phyloP scores from a whole-genome alignment of 306 rosid species.

The Inga laurina region DNA sequence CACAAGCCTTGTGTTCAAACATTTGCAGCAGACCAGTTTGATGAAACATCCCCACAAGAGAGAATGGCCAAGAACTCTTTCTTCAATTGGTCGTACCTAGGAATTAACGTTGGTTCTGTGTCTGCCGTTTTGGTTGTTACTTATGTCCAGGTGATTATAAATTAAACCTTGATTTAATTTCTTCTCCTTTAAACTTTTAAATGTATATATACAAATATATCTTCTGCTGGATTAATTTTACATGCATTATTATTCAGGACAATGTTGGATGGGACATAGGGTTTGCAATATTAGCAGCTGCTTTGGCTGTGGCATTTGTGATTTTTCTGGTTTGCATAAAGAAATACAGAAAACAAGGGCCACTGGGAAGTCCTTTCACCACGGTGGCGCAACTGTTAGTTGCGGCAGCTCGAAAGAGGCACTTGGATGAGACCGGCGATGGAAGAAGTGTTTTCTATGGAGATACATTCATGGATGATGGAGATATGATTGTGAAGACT shows the following conservation, averaged over 20 bases:
- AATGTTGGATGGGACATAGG: conserved; percentile 48
- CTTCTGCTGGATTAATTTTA: neutral
- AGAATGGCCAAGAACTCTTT: conserved; percentile 48
- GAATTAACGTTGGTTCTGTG: conserved; percentile 34
- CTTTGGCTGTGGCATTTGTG: conserved; percentile 28
- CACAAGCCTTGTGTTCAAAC: conserved; percentile 60
- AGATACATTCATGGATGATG: neutral
- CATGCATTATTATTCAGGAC: conserved; percentile 31
- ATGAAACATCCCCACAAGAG: conserved; percentile 36
- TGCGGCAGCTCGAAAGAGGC: conserved; percentile 34
- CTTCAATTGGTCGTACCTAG: conserved; percentile 60
- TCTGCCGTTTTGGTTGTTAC: conserved; percentile 31
- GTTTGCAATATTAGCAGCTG: conserved; percentile 37
- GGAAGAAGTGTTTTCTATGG: conserved; percentile 22
- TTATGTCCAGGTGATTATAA: conserved; percentile 35
- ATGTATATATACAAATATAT: neutral
- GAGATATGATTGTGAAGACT: neutral
- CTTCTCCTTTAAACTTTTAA: neutral
- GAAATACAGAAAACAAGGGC: conserved; percentile 31
- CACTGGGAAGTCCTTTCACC: conserved; percentile 43
- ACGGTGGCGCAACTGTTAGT: conserved; percentile 41
- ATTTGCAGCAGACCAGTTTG: conserved; percentile 64
- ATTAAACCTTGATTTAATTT: neutral
- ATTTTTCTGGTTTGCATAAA: conserved; percentile 34
- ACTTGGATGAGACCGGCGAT: conserved; percentile 6